phyloP scores from a whole-genome alignment of 257 asterid genomes.

The Coffea eugenioides region DNA sequence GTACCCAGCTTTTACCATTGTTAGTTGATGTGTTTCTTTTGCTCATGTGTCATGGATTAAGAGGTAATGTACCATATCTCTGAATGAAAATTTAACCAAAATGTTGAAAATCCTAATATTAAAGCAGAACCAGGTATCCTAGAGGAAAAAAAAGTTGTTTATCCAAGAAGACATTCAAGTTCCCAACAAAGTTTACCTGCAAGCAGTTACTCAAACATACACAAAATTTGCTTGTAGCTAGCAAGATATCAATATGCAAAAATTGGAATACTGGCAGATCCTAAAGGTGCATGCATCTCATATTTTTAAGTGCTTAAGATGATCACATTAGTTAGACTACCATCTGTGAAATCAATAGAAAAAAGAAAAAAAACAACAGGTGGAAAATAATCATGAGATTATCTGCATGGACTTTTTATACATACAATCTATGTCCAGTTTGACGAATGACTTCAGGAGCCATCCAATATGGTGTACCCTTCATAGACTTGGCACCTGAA shows the following conservation, averaged over 20 bases:
- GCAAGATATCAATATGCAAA: neutral
- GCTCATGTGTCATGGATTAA: neutral
- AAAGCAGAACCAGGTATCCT: neutral
- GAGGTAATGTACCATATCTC: neutral
- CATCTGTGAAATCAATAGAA: neutral
- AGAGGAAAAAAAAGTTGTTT: neutral
- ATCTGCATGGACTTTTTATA: neutral
- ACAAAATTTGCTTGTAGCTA: neutral
- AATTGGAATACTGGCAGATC: neutral
- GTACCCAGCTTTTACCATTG: neutral
- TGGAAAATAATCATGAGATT: neutral
- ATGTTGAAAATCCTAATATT: no score
- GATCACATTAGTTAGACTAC: neutral
- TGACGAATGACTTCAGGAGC: conserved; percentile 42
- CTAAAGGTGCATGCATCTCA: neutral
- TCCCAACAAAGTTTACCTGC: neutral
- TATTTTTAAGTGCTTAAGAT: neutral
- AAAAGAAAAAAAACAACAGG: neutral
- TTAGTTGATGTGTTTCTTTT: neutral
- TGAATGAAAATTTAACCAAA: neutral
- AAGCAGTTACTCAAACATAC: conserved; percentile 6
- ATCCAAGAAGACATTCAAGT: neutral
- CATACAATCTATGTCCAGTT: conserved; percentile 44
- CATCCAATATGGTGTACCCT: conserved; percentile 46
- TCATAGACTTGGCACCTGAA: conserved; percentile 39